phyloP scores from a whole-genome alignment of 768 basidiomycete species.

The Lactifluus rugatus region DNA sequence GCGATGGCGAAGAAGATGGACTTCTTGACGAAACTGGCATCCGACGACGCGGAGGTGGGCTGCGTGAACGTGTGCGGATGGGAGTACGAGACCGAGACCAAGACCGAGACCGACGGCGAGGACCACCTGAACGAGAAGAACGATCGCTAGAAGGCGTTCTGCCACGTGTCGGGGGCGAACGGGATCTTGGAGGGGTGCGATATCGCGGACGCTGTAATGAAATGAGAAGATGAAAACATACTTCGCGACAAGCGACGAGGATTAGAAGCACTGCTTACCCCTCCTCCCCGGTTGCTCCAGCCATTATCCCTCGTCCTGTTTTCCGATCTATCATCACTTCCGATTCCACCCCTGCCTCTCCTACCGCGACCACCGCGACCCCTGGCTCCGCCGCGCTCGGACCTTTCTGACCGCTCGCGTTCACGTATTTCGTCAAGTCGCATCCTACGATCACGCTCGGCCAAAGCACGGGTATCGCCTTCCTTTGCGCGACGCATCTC shows the following conservation, averaged over 20 bases:
- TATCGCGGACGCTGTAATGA: slow-evolving; percentile 37
- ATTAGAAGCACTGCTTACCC: slow-evolving; percentile 28
- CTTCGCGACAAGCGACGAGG: slow-evolving; percentile 11
- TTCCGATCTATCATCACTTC: slow-evolving; percentile 32
- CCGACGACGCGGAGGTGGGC: slow-evolving; percentile 20
- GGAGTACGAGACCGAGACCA: slow-evolving; percentile 22
- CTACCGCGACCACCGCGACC: slow-evolving; percentile 54
- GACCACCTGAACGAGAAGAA: slow-evolving; percentile 34
- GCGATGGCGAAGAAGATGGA: slow-evolving; percentile 17
- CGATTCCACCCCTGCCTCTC: slow-evolving; percentile 37
- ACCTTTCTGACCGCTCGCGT: slow-evolving; percentile 40
- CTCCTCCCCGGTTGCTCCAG: slow-evolving; percentile 61
- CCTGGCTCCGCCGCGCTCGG: slow-evolving; percentile 41
- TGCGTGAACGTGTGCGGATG: slow-evolving; percentile 17
- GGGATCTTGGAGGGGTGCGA: slow-evolving; percentile 33
- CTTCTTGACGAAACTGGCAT: slow-evolving; percentile 12
- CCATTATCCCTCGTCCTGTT: slow-evolving; percentile 45
- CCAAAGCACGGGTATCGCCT: slow-evolving; percentile 53
- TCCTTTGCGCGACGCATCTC: slow-evolving; percentile 71
- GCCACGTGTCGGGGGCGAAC: slow-evolving; percentile 22
- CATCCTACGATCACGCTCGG: slow-evolving; percentile 60
- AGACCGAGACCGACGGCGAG: slow-evolving; percentile 25
- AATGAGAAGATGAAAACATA: slow-evolving; percentile 18
- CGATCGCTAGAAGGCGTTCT: slow-evolving; percentile 27
- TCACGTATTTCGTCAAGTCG: slow-evolving; percentile 62